Conservation (phyloP, 2,329 filamentous ascomycete genomes). For the Teratosphaeria gauchensis region DNA sequence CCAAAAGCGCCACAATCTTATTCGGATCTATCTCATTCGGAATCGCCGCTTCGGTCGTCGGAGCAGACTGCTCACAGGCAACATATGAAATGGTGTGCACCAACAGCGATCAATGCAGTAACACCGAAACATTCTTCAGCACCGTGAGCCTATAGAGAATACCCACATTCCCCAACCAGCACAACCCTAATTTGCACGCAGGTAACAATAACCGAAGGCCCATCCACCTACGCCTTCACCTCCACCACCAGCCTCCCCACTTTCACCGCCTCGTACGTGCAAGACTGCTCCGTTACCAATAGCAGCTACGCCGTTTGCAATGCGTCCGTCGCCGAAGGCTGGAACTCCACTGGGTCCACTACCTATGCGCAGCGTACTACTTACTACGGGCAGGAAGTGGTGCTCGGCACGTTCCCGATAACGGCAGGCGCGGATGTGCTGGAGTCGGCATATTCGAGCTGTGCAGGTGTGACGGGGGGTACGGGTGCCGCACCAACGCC, state of each 20-base stretch:
- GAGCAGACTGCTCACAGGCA: constrained; percentile 1
- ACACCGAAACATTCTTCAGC: not conserved
- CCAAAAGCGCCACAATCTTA: not conserved
- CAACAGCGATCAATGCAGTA: not conserved
- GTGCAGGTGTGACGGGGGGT: not conserved
- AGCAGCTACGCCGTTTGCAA: constrained; percentile 2
- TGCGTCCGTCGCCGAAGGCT: not conserved
- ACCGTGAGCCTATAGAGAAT: not conserved
- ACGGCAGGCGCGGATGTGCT: constrained; percentile 3
- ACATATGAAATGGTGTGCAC: constrained; percentile 4
- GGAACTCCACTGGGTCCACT: not conserved
- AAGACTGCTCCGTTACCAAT: constrained; percentile 1
- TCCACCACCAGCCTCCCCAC: constrained; percentile 1
- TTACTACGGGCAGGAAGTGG: not conserved
- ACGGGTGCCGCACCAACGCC: constrained; percentile 1
- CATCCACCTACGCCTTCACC: not conserved
- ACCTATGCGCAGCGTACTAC: not conserved
- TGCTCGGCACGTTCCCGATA: constrained; percentile 4
- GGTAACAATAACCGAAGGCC: constrained; percentile 2
- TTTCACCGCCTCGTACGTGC: not conserved
- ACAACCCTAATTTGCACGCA: not conserved
- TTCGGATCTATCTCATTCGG: constrained; percentile 1
- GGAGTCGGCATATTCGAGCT: constrained; percentile 1
- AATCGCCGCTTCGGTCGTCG: constrained; percentile 2
- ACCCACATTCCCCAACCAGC: not conserved